These are phyloP conservation scores for Pythium brassicae DNA, from an alignment of 352 stramenopile species.

Conservation along the genomic window DNA sequence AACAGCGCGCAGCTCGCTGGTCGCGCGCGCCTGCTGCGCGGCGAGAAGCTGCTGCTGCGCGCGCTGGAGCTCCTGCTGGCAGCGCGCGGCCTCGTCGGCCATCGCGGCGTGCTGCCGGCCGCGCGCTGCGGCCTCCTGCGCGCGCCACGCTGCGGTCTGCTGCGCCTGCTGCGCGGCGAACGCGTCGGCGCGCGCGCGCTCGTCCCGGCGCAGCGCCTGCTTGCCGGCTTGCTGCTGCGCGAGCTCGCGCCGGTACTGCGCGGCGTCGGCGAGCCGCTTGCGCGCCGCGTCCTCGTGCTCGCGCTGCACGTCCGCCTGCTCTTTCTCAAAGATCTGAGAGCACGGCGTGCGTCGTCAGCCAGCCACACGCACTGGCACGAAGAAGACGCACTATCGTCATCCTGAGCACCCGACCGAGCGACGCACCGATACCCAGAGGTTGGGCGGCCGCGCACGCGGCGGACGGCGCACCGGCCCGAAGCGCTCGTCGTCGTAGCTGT, in stretches of 20 bases:
- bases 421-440: constrained; percentile 52
- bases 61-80: constrained; percentile 35
- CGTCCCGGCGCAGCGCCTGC: constrained; percentile 16
- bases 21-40: constrained; percentile 32
- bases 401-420: neutral
- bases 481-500: constrained; percentile 56
- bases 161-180: constrained; percentile 33
- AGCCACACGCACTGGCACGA: neutral
- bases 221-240: constrained; percentile 43
- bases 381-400: neutral
- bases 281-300: constrained; percentile 42
- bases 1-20: constrained; percentile 38
- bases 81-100: constrained; percentile 33
- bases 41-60: constrained; percentile 31
- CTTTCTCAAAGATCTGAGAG: constrained; percentile 58
- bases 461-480: constrained; percentile 44
- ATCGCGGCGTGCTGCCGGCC: constrained; percentile 23
- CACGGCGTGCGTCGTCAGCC: too few species aligned
- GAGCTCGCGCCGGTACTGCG: constrained; percentile 34
- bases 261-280: constrained; percentile 30
- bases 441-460: constrained; percentile 39
- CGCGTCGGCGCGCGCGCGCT: constrained; percentile 27
- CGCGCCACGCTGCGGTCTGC: constrained; percentile 40
- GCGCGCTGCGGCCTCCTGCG: constrained; percentile 31
- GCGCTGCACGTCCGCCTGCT: constrained; percentile 47